Evolutionary conservation across 2,329 filamentous ascomycete species (phyloP), one percentile per base, ranked within the genome.

Genomic region (Basipetospora chlamydospora): DNA sequence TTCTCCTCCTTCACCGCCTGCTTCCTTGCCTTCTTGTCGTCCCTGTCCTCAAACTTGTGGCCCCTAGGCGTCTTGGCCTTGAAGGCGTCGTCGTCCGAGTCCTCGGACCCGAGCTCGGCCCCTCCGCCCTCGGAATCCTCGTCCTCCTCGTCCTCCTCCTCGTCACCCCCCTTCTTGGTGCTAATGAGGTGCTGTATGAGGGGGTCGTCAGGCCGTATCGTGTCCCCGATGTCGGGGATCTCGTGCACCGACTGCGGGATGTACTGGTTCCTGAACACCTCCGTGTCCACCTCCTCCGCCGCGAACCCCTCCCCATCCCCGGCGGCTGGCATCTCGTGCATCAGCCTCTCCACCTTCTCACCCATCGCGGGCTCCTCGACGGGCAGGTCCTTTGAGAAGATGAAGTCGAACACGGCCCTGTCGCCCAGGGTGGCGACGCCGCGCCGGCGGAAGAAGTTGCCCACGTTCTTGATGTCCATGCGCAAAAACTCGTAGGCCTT

Each of bases 401-500:
- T 76, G 57, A 94, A 96, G 46, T 78, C 72, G 59, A 92, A 98
- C 9, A 86, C 66, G n/a, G 70, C 63, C 22, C 80, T 74, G 55
- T 96, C 88, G 2, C 77, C 61, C 3, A 98, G 66, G 0, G 75
- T 80, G 42, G 92, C 77, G 2, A 96, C 85, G 28, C 80, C 80
- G 54, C 94, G 80, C 15, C 82, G 72, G 21, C 77, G 68, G 72
- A 96, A 98, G 60, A 93, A 98, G 55, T 93, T 85, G 16, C 77
- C 80, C 2, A 93, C 76, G 52, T 98, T 98, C 67, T 95, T 96
- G 58, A 98, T 86, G 53, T 98, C 90, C 87, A 95, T 96, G 23
- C 90, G 78, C 48, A 98, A 59, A 53, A 98, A 98, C 54, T 96
- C 88, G 21, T 93, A 67, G 2, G 83, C 88, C 40, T 84, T 73